phyloP scores from a whole-genome alignment of 164 flowering plant genomes.

The Chloranthus sessilifolius region DNA sequence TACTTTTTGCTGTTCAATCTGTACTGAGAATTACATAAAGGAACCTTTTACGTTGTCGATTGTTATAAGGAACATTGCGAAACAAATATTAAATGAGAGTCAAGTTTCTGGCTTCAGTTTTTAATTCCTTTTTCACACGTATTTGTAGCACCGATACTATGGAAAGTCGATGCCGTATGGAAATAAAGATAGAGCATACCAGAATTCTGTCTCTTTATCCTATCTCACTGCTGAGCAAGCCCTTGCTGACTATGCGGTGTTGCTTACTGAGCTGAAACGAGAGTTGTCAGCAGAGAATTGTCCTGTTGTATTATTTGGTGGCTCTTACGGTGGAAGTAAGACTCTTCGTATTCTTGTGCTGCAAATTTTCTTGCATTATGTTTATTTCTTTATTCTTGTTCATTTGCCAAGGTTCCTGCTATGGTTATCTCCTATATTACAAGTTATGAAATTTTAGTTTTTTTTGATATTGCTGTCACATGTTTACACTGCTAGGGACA shows the following conservation, averaged over 20 bases:
- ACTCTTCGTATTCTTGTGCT: not conserved
- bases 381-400: no score
- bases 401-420: no score
- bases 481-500: no score
- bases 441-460: no score
- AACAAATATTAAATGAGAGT: no score
- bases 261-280: slow-evolving; percentile 62
- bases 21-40: no score
- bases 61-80: no score
- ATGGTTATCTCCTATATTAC: no score
- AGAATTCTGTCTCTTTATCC: slow-evolving; percentile 51
- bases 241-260: slow-evolving; percentile 72
- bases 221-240: slow-evolving; percentile 89
- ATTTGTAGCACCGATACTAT: slow-evolving; percentile 82
- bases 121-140: not conserved
- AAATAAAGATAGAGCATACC: slow-evolving; percentile 62
- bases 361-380: no score
- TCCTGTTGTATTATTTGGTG: slow-evolving; percentile 87
- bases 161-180: slow-evolving; percentile 95
- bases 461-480: no score
- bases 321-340: slow-evolving; percentile 98
- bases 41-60: no score
- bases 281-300: slow-evolving; percentile 70
- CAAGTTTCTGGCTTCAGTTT: not conserved
- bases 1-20: no score